phyloP scores from a whole-genome alignment of 768 basidiomycete genomes.

The Mycena metata region DNA sequence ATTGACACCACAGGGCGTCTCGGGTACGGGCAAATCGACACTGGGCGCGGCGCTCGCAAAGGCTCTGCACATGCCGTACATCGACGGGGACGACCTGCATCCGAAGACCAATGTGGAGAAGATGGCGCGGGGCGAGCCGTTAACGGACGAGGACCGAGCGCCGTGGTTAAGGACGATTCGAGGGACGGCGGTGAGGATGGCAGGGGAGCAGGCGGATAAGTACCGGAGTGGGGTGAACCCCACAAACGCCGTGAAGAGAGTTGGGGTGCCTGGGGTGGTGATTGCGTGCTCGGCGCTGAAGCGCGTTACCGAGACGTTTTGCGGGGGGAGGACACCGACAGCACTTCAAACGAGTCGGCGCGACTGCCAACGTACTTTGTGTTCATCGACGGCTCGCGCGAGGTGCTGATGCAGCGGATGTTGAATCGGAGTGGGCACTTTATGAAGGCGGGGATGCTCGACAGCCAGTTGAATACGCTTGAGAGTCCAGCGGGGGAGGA shows the following conservation, averaged over 20 bases:
- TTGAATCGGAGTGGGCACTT: constrained; percentile 77
- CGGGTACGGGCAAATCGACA: constrained; percentile 80
- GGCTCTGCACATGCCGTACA: constrained; percentile 76
- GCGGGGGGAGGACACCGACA: constrained; percentile 60
- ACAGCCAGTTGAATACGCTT: constrained; percentile 79
- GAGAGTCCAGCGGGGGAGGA: constrained; percentile 78
- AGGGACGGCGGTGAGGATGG: constrained; percentile 65
- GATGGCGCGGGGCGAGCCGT: constrained; percentile 82
- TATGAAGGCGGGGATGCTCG: constrained; percentile 87
- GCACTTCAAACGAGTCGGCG: background rate
- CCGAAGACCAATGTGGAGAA: constrained; percentile 86
- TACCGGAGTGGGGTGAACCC: background rate
- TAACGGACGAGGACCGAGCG: constrained; percentile 85
- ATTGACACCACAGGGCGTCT: constrained; percentile 69
- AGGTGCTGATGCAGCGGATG: constrained; percentile 75
- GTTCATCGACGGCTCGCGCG: constrained; percentile 74
- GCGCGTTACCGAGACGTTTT: constrained; percentile 84
- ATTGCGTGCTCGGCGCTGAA: constrained; percentile 91
- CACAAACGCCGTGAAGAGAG: constrained; percentile 12
- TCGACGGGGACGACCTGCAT: constrained; percentile 93
- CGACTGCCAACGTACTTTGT: constrained; percentile 80
- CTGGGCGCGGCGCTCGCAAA: constrained; percentile 74
- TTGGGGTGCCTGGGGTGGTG: constrained; percentile 67
- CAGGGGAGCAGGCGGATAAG: constrained; percentile 39
- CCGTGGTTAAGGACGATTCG: constrained; percentile 90